phyloP scores from a whole-genome alignment of 768 basidiomycete species.

The Neoboletus magnificus region DNA sequence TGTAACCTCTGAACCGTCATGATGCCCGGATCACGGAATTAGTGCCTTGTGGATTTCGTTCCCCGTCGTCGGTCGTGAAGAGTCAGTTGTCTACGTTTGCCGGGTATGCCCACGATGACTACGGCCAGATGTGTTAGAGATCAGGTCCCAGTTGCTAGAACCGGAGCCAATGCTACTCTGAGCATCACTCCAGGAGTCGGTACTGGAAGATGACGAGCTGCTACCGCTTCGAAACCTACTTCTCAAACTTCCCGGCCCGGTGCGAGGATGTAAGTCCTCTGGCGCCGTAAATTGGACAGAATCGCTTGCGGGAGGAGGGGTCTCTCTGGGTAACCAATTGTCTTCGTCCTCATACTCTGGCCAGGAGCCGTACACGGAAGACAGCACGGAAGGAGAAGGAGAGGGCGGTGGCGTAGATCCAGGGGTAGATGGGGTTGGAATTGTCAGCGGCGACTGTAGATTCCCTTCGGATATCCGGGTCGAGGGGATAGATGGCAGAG shows the following conservation, averaged over 20 bases:
- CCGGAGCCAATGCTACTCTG: slow-evolving; percentile 12
- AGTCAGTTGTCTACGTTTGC: too few relatives aligned
- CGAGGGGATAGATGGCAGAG: slow-evolving; percentile 32
- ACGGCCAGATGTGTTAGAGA: slow-evolving; percentile 15
- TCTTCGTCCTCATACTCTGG: slow-evolving; percentile 17
- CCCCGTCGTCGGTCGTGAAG: neutral
- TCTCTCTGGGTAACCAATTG: neutral
- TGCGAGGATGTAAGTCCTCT: neutral
- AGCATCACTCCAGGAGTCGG: slow-evolving; percentile 30
- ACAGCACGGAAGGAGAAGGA: slow-evolving; percentile 14
- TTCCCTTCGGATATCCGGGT: slow-evolving; percentile 15
- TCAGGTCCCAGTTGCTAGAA: slow-evolving; percentile 24
- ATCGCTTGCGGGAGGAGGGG: neutral
- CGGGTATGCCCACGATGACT: too few relatives aligned
- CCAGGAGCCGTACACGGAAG: slow-evolving; percentile 5
- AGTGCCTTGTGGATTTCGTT: neutral
- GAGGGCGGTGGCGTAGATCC: slow-evolving; percentile 14
- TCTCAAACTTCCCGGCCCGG: neutral
- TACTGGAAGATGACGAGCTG: slow-evolving; percentile 12
- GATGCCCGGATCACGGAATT: neutral
- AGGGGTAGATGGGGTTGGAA: slow-evolving; percentile 16
- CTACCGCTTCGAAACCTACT: slow-evolving; percentile 7
- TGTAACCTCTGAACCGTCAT: neutral
- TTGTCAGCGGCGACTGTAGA: slow-evolving; percentile 26
- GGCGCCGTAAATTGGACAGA: neutral